These are phyloP conservation scores for Penicillium canariense DNA, from an alignment of 495 filamentous ascomycete genomes.

Conservation along the genomic window DNA sequence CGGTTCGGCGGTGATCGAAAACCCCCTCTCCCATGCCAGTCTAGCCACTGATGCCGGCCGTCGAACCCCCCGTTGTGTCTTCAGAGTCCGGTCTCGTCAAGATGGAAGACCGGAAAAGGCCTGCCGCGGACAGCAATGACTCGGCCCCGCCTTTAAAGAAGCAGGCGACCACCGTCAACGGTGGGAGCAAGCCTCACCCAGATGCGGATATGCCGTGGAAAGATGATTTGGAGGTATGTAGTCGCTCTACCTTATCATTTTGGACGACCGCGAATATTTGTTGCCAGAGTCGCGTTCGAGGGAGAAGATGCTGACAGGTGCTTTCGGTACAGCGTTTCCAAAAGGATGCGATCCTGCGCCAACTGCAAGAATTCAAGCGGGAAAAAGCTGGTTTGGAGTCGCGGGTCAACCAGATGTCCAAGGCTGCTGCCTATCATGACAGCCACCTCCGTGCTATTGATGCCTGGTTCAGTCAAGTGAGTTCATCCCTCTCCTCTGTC, in stretches of 20 bases:
- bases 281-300: neutral
- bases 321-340: slow-evolving; percentile 69
- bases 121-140: slow-evolving; percentile 73
- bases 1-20: slow-evolving; percentile 42
- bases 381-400: slow-evolving; percentile 76
- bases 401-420: slow-evolving; percentile 71
- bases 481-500: slow-evolving; percentile 16
- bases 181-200: slow-evolving; percentile 65
- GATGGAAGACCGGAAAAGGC: slow-evolving; percentile 98
- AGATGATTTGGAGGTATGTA: slow-evolving; percentile 86
- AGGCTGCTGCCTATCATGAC: slow-evolving; percentile 75
- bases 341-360: slow-evolving; percentile 95
- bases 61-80: slow-evolving; percentile 68
- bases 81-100: slow-evolving; percentile 71
- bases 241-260: neutral
- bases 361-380: slow-evolving; percentile 96
- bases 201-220: slow-evolving; percentile 80
- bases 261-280: neutral
- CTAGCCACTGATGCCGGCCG: slow-evolving; percentile 75
- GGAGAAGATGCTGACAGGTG: slow-evolving; percentile 7
- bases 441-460: slow-evolving; percentile 89
- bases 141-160: slow-evolving; percentile 81
- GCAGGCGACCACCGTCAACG: slow-evolving; percentile 73
- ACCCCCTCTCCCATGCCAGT: slow-evolving; percentile 35
- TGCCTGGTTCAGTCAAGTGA: slow-evolving; percentile 87